phyloP scores from a whole-genome alignment of 192 early-diverging fungal species.

The Coemansia interrupta region DNA sequence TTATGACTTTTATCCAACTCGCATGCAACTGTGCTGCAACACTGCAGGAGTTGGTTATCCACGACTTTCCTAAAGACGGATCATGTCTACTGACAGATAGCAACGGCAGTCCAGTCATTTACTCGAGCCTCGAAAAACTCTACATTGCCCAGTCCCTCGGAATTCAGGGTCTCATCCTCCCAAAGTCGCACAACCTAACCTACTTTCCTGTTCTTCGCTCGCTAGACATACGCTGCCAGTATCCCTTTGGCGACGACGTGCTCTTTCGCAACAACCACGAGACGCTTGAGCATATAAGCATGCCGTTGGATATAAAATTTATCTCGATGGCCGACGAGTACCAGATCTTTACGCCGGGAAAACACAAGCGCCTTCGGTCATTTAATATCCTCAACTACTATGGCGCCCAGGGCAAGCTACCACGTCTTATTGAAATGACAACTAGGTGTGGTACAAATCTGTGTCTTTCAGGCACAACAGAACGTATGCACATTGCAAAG shows the following conservation, averaged over 20 bases:
- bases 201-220: constrained; percentile 5
- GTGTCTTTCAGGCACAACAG: no score
- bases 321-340: background rate
- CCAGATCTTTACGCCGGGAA: background rate
- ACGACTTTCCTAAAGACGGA: constrained; percentile 3
- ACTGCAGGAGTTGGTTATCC: background rate
- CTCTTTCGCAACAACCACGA: background rate
- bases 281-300: constrained; percentile 2
- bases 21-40: background rate
- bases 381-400: no score
- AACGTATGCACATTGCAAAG: no score
- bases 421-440: no score
- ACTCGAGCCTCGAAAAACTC: background rate
- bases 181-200: background rate
- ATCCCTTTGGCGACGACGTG: constrained; percentile 7
- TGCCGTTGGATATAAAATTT: background rate
- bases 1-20: background rate
- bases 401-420: no score
- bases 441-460: no score
- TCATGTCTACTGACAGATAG: background rate
- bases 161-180: background rate
- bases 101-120: background rate
- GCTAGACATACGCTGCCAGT: constrained; percentile 1
- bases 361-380: no score
- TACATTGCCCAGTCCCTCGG: background rate